Conservation (phyloP, 1,139 yeast species). For the Petasospora fabianii region DNA sequence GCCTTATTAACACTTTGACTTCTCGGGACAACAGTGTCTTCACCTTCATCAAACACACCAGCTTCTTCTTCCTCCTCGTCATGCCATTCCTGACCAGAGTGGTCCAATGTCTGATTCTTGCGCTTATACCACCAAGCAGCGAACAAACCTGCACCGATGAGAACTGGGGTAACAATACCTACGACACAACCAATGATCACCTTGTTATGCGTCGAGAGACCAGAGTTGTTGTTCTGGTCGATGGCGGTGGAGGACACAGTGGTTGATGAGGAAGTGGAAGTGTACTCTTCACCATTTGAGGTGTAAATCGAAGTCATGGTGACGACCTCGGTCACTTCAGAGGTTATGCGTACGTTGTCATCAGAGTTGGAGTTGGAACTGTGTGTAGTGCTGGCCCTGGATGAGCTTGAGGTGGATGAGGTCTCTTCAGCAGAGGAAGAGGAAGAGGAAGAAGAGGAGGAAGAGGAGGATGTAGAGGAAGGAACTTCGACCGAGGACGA, state of each 20-base stretch:
- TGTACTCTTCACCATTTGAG: slow-evolving; percentile 20
- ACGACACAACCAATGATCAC: slow-evolving; percentile 27
- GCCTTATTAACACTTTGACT: slow-evolving; percentile 24
- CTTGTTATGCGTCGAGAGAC: slow-evolving; percentile 20
- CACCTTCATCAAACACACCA: slow-evolving; percentile 8
- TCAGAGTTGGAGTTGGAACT: slow-evolving; percentile 6
- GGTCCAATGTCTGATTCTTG: slow-evolving; percentile 20
- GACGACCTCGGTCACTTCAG: slow-evolving; percentile 18
- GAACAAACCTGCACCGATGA: slow-evolving; percentile 13
- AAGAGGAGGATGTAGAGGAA: slow-evolving; percentile 1
- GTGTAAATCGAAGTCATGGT: slow-evolving; percentile 23
- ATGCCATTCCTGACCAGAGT: slow-evolving; percentile 29
- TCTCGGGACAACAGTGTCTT: slow-evolving; percentile 13
- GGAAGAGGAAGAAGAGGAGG: slow-evolving; percentile 1
- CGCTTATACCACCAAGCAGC: slow-evolving; percentile 23
- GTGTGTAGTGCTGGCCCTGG: slow-evolving; percentile 1
- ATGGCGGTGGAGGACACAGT: slow-evolving; percentile 6
- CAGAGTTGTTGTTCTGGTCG: slow-evolving; percentile 4
- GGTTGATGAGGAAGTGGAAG: slow-evolving; percentile 15
- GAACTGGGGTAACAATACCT: slow-evolving; percentile 24
- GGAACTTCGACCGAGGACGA: slow-evolving; percentile 1
- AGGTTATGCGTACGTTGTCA: slow-evolving; percentile 1
- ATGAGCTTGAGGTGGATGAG: slow-evolving; percentile 4
- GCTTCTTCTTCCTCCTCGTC: slow-evolving; percentile 22
- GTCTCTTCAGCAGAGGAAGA: background rate